phyloP scores from a whole-genome alignment of 2,329 filamentous ascomycete genomes.

The Penicillium sp. region DNA sequence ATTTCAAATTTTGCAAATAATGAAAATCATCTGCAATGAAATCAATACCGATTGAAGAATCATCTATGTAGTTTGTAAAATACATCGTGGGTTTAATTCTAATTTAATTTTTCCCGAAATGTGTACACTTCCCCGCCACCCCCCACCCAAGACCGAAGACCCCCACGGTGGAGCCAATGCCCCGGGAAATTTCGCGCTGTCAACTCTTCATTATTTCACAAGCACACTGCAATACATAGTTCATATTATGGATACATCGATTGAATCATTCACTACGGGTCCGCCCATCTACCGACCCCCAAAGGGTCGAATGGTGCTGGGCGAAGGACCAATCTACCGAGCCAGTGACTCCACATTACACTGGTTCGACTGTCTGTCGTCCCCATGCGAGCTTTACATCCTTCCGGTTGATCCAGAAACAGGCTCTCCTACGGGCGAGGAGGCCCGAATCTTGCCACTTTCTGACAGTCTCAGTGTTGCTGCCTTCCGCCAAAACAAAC shows the following conservation, averaged over 20 bases:
- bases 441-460: conserved; percentile 34
- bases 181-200: background rate
- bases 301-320: conserved; percentile 32
- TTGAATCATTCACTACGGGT: conserved; percentile 5
- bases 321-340: conserved; percentile 37
- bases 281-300: conserved; percentile 14
- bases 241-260: background rate
- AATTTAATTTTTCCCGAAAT: too few relatives aligned
- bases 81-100: too few relatives aligned
- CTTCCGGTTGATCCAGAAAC: conserved; percentile 37
- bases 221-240: background rate
- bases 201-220: background rate
- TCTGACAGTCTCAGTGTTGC: conserved; percentile 42
- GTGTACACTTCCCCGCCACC: background rate
- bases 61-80: too few relatives aligned
- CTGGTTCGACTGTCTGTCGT: conserved; percentile 37
- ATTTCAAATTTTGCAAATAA: too few relatives aligned
- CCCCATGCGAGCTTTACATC: conserved; percentile 39
- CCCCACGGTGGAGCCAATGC: background rate
- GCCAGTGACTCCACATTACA: conserved; percentile 37
- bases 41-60: too few relatives aligned
- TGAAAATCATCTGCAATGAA: too few relatives aligned
- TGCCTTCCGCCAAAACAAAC: conserved; percentile 37
- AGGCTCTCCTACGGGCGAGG: conserved; percentile 28
- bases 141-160: background rate